A percentile compares a stretch with the other conserved stretches of the same genome.
These are phyloP conservation scores for Penicillium canescens DNA, from an alignment of 495 filamentous ascomycete species.

Conservation along the genomic window DNA sequence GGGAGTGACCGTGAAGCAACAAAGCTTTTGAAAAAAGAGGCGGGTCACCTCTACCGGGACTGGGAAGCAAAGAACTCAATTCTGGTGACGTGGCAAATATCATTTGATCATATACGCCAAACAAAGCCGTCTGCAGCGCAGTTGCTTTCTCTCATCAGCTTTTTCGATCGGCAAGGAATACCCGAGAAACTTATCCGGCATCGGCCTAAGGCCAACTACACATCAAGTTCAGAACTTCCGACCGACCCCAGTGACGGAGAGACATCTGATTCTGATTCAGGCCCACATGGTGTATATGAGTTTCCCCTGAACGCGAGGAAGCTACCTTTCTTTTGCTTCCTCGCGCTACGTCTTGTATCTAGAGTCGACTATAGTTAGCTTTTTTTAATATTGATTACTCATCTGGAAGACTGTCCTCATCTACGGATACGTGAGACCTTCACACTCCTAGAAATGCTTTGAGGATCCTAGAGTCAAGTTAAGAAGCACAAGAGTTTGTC, in stretches of 20 bases:
- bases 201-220: not conserved
- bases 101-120: conserved; percentile 26
- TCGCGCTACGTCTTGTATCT: too few species aligned
- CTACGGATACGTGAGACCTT: too few species aligned
- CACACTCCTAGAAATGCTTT: too few species aligned
- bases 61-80: conserved; percentile 20
- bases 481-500: too few species aligned
- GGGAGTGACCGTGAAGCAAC: conserved; percentile 5
- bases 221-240: not conserved
- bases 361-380: too few species aligned
- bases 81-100: conserved; percentile 33
- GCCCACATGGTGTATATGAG: too few species aligned
- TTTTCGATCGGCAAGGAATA: conserved; percentile 21
- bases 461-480: too few species aligned
- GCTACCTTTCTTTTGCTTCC: too few species aligned
- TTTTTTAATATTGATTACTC: too few species aligned
- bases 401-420: too few species aligned
- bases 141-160: conserved; percentile 28
- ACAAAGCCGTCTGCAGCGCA: conserved; percentile 16
- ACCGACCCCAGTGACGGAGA: not conserved
- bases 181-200: conserved; percentile 11
- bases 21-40: conserved; percentile 8
- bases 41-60: conserved; percentile 21
- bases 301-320: too few species aligned
- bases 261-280: not conserved